Evolutionary conservation across 225 moss, liverwort and hornwort species (phyloP).

Genomic region (Antitrichia curtipendula): DNA sequence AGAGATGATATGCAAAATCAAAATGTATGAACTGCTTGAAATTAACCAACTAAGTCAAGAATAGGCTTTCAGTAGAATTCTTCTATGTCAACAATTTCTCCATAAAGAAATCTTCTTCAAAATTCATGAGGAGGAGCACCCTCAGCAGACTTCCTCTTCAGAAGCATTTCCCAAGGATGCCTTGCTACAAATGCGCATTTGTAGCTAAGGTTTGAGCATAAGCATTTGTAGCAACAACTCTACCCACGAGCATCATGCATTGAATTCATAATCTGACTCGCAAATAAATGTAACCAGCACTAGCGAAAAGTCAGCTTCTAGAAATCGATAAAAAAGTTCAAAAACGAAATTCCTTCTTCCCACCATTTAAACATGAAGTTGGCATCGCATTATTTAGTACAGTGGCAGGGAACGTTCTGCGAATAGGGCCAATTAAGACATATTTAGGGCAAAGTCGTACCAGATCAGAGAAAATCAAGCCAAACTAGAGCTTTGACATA

Average conservation of each 20-base stretch:
- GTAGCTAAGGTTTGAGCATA: too few relatives aligned
- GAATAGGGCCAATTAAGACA: background rate
- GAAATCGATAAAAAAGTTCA: background rate
- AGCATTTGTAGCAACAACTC: background rate
- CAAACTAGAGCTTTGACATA: background rate
- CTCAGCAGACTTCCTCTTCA: too few relatives aligned
- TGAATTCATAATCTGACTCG: background rate
- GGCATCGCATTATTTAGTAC: background rate
- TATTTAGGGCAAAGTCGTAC: background rate
- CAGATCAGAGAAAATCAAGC: background rate
- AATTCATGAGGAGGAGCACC: background rate
- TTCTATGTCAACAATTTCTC: background rate
- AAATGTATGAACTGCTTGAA: background rate
- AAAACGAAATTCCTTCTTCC: background rate
- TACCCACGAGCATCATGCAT: background rate
- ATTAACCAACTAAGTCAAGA: background rate
- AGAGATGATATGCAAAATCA: background rate
- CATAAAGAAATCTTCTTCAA: background rate
- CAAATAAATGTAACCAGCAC: background rate
- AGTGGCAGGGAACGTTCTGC: background rate
- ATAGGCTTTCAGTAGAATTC: background rate
- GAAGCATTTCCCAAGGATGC: too few relatives aligned
- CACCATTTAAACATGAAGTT: background rate
- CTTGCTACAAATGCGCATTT: too few relatives aligned
- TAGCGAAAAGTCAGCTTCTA: background rate